Base-by-base conservation (phyloP, 2,329 filamentous ascomycete species). In the Penicillium sp. region DNA sequence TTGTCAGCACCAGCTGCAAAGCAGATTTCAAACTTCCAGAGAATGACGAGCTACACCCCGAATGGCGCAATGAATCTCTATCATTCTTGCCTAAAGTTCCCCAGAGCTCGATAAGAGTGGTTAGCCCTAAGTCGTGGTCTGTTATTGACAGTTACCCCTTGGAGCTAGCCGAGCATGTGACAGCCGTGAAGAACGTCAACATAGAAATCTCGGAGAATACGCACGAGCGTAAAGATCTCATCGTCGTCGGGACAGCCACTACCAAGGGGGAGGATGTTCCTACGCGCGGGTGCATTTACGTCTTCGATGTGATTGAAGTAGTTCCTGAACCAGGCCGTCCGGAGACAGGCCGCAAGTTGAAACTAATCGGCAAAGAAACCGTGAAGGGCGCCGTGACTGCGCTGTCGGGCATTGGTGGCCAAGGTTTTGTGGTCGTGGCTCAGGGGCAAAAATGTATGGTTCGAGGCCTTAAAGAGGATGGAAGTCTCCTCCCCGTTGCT, bases 371-470 rank as follows among this genome's bases (percentile, higher is more conserved):
- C 4, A 89, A 89, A 64, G 94, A 99, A 70, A 90, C 96, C 45
- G 91, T 97, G 21, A 89, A 94, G 43, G 94, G 94, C 8, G 91
- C 91, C 3, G 90, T 99, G 20, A 96, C 93, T 12, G 89, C 90
- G 0, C 73, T 99, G 9, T 91, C 88, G 1, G 87, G 89, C 57
- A 87, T 96, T 48, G 93, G 90, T 34, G 91, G 87, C 0, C 91
- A 94, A 72, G 94, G 89, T 1, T 91, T 93, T 60, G 85, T 95
- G 80, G 86, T 94, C 55, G 89, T 89, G 33, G 91, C 92, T 0
- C 94, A 99, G 68, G 94, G 94, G 1, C 92, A 97, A 66, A 99
- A 99, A 73, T 93, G 91, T 70, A 95, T 99, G 89, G 91, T 99
- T 1, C 83, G 94, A 52, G 94, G 94, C 33, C 80, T 99, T 3